These are phyloP conservation scores for Cutaneotrichosporon mucoides DNA, from an alignment of 1,284 basidiomycete species.

Conservation along the genomic window DNA sequence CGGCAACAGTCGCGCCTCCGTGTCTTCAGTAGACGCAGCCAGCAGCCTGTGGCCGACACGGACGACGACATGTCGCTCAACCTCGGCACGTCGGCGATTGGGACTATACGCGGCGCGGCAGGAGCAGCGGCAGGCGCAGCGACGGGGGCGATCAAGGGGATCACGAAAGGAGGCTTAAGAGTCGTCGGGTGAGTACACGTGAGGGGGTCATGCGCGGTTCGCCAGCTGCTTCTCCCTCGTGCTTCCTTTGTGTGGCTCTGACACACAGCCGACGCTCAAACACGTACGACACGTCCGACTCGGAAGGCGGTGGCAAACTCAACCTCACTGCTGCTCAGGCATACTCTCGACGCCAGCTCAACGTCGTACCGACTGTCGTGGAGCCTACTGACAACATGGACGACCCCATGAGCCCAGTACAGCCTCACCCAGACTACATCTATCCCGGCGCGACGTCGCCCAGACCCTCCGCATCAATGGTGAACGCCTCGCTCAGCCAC, in stretches of 20 bases:
- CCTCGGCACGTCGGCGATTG: conserved; percentile 2
- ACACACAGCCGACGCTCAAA: conserved; percentile 5
- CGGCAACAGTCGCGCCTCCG: neutral
- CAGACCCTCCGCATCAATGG: neutral
- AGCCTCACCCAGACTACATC: neutral
- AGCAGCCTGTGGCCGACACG: neutral
- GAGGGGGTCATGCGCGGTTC: too few species aligned
- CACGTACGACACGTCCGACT: conserved; percentile 38
- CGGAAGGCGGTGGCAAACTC: conserved; percentile 23
- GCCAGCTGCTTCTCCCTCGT: neutral
- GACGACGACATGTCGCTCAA: conserved; percentile 10
- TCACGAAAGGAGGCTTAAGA: conserved; percentile 25
- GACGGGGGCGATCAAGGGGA: conserved; percentile 32
- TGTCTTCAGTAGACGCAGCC: conserved; percentile 8
- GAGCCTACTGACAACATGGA: conserved; percentile 23
- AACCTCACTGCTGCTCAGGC: neutral
- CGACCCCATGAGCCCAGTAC: neutral
- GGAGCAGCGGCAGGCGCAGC: conserved; percentile 15
- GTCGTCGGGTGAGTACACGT: conserved; percentile 30
- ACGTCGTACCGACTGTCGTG: conserved; percentile 32
- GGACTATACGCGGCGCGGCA: conserved; percentile 8
- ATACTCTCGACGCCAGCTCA: neutral
- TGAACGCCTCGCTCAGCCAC: neutral
- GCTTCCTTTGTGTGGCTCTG: neutral
- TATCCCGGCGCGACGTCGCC: conserved; percentile 13